Base-by-base conservation (phyloP, 148 eudicot genomes). In the Vaccinium corymbosum region DNA sequence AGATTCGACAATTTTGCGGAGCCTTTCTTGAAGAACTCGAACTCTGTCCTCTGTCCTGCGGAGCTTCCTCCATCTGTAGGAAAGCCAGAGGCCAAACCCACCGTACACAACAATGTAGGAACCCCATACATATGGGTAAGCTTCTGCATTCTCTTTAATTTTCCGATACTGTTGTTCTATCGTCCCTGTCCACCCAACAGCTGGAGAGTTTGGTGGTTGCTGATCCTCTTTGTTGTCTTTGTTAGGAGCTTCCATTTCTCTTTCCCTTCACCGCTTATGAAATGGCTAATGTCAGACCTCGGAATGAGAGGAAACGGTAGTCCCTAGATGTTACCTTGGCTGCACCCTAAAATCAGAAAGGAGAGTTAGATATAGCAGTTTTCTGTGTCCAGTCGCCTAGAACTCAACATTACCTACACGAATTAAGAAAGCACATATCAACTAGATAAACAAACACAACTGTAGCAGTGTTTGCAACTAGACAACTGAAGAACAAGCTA, bases 121-220 rank as follows among this genome's bases (percentile, higher is more conserved):
- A 49, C 88, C 94, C 97, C 98, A 95, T 2, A 94, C 98, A 84
- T 90, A 94, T 6, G 98, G 98, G 80, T 93, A 95, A 20, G 96
- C 80, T 86, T 91, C 92, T 64, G 93, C 98, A 84, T 95, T 84
- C 84, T 89, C 91, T 89, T 87, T 95, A 8, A 91, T 87, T 84
- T 87, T 89, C 81, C 86, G 86, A 78, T 91, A 95, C 59, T 85
- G 90, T 15, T 87, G 90, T 82, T 86, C 88, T 14, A 94, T 49
- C 80, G 59, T 86, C 59, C 84, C 86, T 49, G 56, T 84, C 85
- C 85, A 85, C 7, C 93, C 90, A 48, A 66, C 85, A 48, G 83
- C 75, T 75, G 84, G 85, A 78, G 80, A 16, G 49, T 88, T 59
- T 72, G 79, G 56, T 68, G 51, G 80, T 79, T 89, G 93, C 75